Evolutionary conservation across 176 grass and related monocot species (phyloP).

Genomic region (Pontederia paniculata): DNA sequence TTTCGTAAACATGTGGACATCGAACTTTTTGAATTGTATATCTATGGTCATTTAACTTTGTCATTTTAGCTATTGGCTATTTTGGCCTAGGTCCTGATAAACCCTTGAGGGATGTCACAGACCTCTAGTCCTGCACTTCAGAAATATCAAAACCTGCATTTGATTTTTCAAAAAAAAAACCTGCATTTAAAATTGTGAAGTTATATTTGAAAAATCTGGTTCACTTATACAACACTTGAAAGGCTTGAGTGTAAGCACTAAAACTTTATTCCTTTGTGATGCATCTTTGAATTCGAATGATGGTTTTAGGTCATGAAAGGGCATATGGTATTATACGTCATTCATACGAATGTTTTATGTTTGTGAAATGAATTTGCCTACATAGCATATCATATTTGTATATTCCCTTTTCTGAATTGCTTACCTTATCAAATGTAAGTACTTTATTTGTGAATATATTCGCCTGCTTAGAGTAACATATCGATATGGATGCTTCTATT

Average conservation of each 20-base stretch:
- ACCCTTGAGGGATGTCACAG: conserved; percentile 46
- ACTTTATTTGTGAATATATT: neutral
- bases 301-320: conserved; percentile 3
- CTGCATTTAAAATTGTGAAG: conserved; percentile 37
- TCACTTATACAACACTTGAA: conserved; percentile 45
- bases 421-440: neutral
- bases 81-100: conserved; percentile 60
- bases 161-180: too few species aligned
- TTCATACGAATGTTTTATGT: too few species aligned
- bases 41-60: too few species aligned
- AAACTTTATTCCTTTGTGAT: conserved; percentile 5
- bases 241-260: conserved; percentile 51
- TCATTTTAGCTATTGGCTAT: conserved; percentile 48
- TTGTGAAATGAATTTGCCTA: too few species aligned
- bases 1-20: too few species aligned
- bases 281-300: neutral
- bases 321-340: neutral
- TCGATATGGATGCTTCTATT: too few species aligned
- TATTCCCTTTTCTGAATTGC: too few species aligned
- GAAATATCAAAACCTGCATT: too few species aligned
- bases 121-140: conserved; percentile 40
- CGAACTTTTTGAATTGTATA: too few species aligned
- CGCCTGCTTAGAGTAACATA: too few species aligned
- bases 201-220: conserved; percentile 47
- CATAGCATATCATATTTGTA: too few species aligned